phyloP scores from a whole-genome alignment of 2,329 filamentous ascomycete species.

The Alternaria sp. region DNA sequence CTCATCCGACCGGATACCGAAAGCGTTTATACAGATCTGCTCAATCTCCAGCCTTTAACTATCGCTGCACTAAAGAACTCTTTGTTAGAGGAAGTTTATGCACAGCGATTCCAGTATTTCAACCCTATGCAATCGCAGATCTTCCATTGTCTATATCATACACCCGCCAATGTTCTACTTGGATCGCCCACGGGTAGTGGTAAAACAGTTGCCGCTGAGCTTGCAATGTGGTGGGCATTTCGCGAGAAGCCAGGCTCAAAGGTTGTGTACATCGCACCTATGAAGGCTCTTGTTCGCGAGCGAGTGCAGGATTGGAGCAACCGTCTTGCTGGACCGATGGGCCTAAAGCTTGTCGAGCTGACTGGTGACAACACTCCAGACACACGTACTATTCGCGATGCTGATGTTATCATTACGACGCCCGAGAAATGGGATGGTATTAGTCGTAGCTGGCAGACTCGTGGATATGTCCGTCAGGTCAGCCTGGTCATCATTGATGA shows the following conservation, averaged over 20 bases:
- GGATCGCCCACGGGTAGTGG: conserved; percentile 97
- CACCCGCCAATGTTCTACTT: conserved; percentile 86
- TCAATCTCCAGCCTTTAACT: conserved; percentile 89
- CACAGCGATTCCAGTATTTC: conserved; percentile 90
- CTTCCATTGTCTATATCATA: conserved; percentile 96
- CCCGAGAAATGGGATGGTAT: conserved; percentile 99
- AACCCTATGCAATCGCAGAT: conserved; percentile 99
- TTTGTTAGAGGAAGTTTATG: conserved; percentile 85
- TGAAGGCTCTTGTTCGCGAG: conserved; percentile 98
- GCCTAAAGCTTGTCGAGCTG: conserved; percentile 89
- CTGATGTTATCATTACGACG: conserved; percentile 97
- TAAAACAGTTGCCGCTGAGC: conserved; percentile 93
- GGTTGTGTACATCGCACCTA: conserved; percentile 98
- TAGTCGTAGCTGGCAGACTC: conserved; percentile 96
- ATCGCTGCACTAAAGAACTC: conserved; percentile 88
- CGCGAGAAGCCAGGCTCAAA: conserved; percentile 93
- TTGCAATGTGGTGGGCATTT: conserved; percentile 99
- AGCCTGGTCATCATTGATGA: conserved; percentile 98
- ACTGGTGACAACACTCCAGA: conserved; percentile 98
- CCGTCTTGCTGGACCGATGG: conserved; percentile 81
- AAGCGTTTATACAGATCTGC: conserved; percentile 92
- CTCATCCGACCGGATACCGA: conserved; percentile 97
- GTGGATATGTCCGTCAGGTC: conserved; percentile 94
- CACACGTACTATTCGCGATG: conserved; percentile 91
- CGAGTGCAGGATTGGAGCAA: conserved; percentile 93